Base-by-base conservation (phyloP, 2,329 filamentous ascomycete species). In the Talaromyces atroroseus region DNA sequence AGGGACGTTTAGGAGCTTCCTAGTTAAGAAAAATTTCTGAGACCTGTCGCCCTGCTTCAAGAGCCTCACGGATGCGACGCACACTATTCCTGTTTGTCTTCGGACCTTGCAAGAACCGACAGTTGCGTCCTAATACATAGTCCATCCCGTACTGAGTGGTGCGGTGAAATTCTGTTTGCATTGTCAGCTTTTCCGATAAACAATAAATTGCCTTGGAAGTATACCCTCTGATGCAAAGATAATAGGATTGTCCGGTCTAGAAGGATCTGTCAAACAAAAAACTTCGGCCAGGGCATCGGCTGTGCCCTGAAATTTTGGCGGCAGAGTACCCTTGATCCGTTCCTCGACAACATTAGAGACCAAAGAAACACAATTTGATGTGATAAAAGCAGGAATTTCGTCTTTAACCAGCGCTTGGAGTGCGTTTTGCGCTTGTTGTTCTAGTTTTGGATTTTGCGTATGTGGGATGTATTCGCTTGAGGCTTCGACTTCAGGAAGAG, bases 11-110 rank as follows among this genome's bases (percentile, higher is more conserved):
- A 34, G 1, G 32, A n/a, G 70, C 79, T 64, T 72, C 83, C 80
- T 89, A 92, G 68, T 92, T 92, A 38, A 92, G 72, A 55, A 92
- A 84, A 0, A 89, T 82, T 64, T 92, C 89, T 54, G 80, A 87
- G 61, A 86, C 82, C 63, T 91, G 88, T 62, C 82, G 79, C n/a
- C 86, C 85, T 1, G 78, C 80, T 7, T 76, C 69, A 11, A 87
- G 72, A 26, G 83, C 84, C 42, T 86, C 80, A 32, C 80, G 77
- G 11, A 92, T 75, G 53, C 89, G 78, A 54, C 77, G 72, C 0
- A 88, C 77, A 51, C 84, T 87, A 59, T 80, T 78, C 0, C 76
- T 77, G 61, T 86, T 87, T 5, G 88, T 90, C 63, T 81, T 82
- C 0, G 87, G 87, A 0, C 89, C 88, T 68, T 91, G 88, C 1